Conservation (phyloP, 306 rosid species). For the Prunus persica region Prunus_persica_NCBIv2 NC_034016.1:20223501-20224000, state of each 20-base stretch:
- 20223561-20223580: neutral
- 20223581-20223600: neutral
- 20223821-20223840: neutral
- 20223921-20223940: too few relatives aligned
- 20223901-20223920: too few relatives aligned
- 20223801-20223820: neutral
- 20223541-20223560: constrained; percentile 4
- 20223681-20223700: neutral
- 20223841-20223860: neutral
- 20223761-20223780: too few relatives aligned
- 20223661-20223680: neutral
- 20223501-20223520: neutral
- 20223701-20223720: neutral
- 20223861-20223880: too few relatives aligned
- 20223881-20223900: neutral
- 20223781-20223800: neutral
- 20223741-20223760: too few relatives aligned
- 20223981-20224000: too few relatives aligned
- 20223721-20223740: too few relatives aligned
- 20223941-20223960: too few relatives aligned
- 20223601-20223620: neutral
- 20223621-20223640: constrained; percentile 1
- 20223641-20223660: neutral
- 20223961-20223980: too few relatives aligned
- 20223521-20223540: constrained; percentile 11